Percentiles rank a stretch among this genome's conserved stretches.
These are phyloP conservation scores for Yamadazyma triangularis DNA, from an alignment of 1,139 yeast species.

Conservation along the genomic window DNA sequence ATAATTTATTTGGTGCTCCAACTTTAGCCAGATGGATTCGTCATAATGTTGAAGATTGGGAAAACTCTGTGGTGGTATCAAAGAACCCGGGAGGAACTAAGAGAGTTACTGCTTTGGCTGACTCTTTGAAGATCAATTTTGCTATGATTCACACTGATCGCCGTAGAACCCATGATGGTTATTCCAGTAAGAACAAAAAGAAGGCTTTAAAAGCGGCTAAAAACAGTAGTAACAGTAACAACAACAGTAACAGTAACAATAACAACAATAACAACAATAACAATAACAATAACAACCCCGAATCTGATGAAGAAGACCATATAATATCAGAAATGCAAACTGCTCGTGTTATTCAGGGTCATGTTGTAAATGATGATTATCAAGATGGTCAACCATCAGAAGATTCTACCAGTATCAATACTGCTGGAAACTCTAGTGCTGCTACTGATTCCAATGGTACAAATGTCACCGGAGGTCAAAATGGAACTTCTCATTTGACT, in stretches of 20 bases:
- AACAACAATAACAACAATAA: too few relatives aligned
- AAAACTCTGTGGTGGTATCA: constrained; percentile 80
- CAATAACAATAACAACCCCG: too few relatives aligned
- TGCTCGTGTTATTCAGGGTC: constrained; percentile 94
- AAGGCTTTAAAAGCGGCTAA: constrained; percentile 27
- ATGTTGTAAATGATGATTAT: constrained; percentile 89
- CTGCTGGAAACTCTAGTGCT: too few relatives aligned
- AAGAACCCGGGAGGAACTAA: constrained; percentile 99
- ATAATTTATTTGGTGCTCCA: constrained; percentile 93
- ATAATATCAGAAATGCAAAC: constrained; percentile 87
- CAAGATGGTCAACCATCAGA: constrained; percentile 11
- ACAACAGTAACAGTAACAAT: too few relatives aligned
- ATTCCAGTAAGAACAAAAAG: constrained; percentile 34
- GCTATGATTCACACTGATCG: constrained; percentile 99
- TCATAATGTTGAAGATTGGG: constrained; percentile 80
- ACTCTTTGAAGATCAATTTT: constrained; percentile 87
- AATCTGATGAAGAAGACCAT: constrained; percentile 59
- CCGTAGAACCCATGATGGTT: constrained; percentile 78
- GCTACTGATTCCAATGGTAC: too few relatives aligned
- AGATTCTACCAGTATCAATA: neutral
- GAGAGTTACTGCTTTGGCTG: constrained; percentile 95
- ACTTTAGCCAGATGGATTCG: constrained; percentile 95
- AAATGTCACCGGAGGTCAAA: too few relatives aligned
- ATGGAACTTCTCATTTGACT: too few relatives aligned
- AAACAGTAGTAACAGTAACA: constrained; percentile 16